Evolutionary conservation across 768 basidiomycete genomes (phyloP), one percentile per base, ranked within the genome.

Genomic region (Amanita exitialis): DNA sequence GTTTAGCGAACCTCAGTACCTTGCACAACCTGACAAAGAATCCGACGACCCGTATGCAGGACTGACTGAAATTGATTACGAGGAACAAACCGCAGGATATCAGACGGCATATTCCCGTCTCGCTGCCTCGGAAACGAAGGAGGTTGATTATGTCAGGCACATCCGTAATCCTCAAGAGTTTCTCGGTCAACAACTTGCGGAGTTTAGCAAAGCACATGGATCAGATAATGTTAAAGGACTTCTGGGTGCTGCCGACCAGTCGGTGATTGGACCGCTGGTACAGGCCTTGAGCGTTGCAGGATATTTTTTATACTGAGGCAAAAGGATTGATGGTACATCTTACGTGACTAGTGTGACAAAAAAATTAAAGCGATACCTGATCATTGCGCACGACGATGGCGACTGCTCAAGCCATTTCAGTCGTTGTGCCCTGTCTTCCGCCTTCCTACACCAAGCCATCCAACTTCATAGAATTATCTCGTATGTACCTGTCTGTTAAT

Each of bases 51-150:
- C 73, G 6, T 69, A 79, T 41, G 70, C 72, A 0, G 79, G 78
- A 0, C 61, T 90, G 32, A 88, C 87, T 1, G 80, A 78, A 47
- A 80, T 96, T 42, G 95, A 97, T 62, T 83, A 82, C 54, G 95
- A 97, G 61, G 94, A 97, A 61, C 86, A 89, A 62, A 76, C 78
- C 1, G 85, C 86, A 5, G 90, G 92, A 1, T 97, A 97, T 66
- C 96, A 98, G 61, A 90, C 91, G 0, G 88, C 91, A 3, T 98
- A 94, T 69, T 92, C 92, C 47, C 79, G 86, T 32, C 76, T 97
- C 15, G 94, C 92, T 0, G 89, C 95, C 1, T 83, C 85, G 1
- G 86, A 89, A 56, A 67, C 66, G 1, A 64, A 64, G 0, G 70
- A 73, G 37, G 65, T 62, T 0, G 89, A 91, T 62, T 82, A 82